These are phyloP conservation scores for Tulasnella sp. DNA, from an alignment of 768 basidiomycete species.

Conservation along the genomic window DNA sequence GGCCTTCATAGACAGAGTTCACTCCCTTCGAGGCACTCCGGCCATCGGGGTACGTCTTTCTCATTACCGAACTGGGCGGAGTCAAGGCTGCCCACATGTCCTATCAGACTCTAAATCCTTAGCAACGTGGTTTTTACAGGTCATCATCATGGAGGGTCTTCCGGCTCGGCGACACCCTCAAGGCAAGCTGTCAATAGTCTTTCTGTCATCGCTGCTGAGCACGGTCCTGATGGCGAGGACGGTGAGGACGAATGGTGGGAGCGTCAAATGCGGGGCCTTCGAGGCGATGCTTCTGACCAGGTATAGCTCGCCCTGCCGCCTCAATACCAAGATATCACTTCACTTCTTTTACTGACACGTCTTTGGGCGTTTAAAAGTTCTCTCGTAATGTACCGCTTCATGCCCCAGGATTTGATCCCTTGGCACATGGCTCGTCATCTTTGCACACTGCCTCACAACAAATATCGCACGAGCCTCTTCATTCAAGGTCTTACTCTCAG, in stretches of 20 bases:
- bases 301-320: conserved; percentile 14
- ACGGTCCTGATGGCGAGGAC: conserved; percentile 64
- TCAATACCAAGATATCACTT: conserved; percentile 1
- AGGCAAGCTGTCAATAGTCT: conserved; percentile 66
- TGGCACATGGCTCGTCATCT: too few species aligned
- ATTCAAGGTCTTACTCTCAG: conserved; percentile 40
- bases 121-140: conserved; percentile 10
- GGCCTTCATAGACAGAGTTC: conserved; percentile 70
- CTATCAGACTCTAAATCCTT: conserved; percentile 37
- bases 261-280: conserved; percentile 40
- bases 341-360: neutral
- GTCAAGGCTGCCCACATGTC: too few species aligned
- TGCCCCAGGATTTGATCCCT: conserved; percentile 39
- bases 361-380: conserved; percentile 20
- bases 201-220: conserved; percentile 53
- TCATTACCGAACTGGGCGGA: neutral
- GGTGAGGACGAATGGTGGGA: conserved; percentile 72
- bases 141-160: conserved; percentile 35
- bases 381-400: conserved; percentile 29
- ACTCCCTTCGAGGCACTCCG: conserved; percentile 43
- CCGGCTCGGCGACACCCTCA: conserved; percentile 50
- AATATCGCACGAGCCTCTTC: conserved; percentile 34
- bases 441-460: too few species aligned
- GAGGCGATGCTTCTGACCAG: conserved; percentile 53
- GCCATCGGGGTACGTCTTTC: neutral